These are phyloP conservation scores for Ogataea corticis DNA, from an alignment of 805 yeast species.

Conservation along the genomic window DNA sequence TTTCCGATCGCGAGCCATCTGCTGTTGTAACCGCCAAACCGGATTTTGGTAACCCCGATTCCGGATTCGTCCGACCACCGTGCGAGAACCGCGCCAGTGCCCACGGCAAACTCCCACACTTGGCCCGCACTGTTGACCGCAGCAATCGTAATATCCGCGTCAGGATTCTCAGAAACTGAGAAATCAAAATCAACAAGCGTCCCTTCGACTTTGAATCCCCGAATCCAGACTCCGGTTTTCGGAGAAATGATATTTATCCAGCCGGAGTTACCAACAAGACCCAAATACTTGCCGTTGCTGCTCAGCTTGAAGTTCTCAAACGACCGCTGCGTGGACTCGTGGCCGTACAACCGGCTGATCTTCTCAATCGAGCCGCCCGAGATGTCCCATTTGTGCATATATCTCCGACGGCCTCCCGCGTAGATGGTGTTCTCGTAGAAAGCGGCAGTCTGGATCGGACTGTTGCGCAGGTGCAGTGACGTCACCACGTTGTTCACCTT, in stretches of 20 bases:
- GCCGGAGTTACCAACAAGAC: constrained; percentile 81
- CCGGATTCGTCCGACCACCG: constrained; percentile 90
- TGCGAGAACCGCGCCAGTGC: constrained; percentile 48
- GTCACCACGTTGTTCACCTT: constrained; percentile 78
- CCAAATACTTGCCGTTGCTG: constrained; percentile 69
- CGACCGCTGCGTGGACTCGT: constrained; percentile 78
- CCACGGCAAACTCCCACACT: constrained; percentile 79
- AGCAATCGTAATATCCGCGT: constrained; percentile 44
- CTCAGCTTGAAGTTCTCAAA: constrained; percentile 85
- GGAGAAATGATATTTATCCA: constrained; percentile 85
- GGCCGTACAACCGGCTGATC: constrained; percentile 88
- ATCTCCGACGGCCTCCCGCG: constrained; percentile 90
- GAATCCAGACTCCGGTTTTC: constrained; percentile 78
- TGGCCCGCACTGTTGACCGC: constrained; percentile 77
- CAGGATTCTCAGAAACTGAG: constrained; percentile 37
- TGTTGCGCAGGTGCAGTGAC: constrained; percentile 71
- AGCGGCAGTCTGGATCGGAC: constrained; percentile 77
- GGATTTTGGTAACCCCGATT: constrained; percentile 75
- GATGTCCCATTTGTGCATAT: constrained; percentile 91
- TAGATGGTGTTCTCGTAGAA: constrained; percentile 63
- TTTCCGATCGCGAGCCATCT: constrained; percentile 90
- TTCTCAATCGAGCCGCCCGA: constrained; percentile 65
- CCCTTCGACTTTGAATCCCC: constrained; percentile 89
- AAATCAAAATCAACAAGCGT: constrained; percentile 79
- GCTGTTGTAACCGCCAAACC: constrained; percentile 66